Evolutionary conservation across 352 stramenopile species (phyloP), one percentile per base, ranked within the genome.

Genomic region (Pythium rishiriense): DNA sequence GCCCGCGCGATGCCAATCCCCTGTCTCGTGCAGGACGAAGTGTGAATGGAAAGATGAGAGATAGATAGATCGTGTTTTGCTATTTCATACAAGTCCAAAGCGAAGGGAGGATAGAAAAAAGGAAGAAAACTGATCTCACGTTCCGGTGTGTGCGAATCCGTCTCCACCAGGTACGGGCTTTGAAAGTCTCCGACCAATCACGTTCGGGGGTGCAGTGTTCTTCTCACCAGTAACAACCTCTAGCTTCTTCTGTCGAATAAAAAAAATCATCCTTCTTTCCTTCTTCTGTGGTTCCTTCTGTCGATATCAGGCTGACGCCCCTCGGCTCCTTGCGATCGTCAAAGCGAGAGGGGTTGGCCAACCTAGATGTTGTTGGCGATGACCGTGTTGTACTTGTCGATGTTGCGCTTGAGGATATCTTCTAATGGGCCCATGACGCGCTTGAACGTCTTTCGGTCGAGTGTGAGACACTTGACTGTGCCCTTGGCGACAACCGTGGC

Each of bases 361-460:
- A 35, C 45, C 86, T 88, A 96, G 73, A 94, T 94, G 72, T 91
- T 94, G 79, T 94, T 93, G 60, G 87, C 87, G 55, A 94, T 94
- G 63, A 94, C 82, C 49, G 79, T 81, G 76, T 94, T 96, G 83
- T 96, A 96, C 76, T 91, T 91, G 73, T 93, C 81, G 43, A 96
- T 91, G 76, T 96, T 96, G 71, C 87, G 85, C 85, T 96, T 96
- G 45, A 96, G 78, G 55, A 94, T 93, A 62, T 96, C 82, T 87
- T 93, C 83, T 75, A 96, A 76, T 59, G 87, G 87, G 17, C 87
- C 87, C 84, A 96, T 93, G 52, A 96, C 84, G 25, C 87, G 78
- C 83, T 94, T 95, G 76, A 99, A 98, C 33, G 91, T 96, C 70
- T 93, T 90, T 39, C 93, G 87, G 72, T 98, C 93, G 43, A 98